Evolutionary conservation across 306 rosid species (phyloP).

Genomic region (Adenanthera pavonina): DNA sequence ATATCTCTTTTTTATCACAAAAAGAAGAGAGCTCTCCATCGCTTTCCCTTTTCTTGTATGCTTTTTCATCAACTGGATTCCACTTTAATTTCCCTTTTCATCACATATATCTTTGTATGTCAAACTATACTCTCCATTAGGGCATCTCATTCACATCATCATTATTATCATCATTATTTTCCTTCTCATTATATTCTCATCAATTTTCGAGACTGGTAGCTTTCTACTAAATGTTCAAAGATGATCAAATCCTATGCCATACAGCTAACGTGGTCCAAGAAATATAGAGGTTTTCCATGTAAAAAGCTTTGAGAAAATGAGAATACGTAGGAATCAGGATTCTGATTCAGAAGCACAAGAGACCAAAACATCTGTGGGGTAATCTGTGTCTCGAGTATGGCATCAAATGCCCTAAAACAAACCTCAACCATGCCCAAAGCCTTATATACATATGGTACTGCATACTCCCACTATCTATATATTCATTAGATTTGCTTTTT

Average conservation of each 20-base stretch:
- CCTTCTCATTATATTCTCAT: background rate
- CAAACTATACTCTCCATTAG: background rate
- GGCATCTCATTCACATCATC: background rate
- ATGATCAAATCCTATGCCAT: conserved; percentile 31
- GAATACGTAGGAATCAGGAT: conserved; percentile 16
- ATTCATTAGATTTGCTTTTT: background rate
- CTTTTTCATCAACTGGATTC: conserved; percentile 23
- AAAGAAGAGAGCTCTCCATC: conserved; percentile 28
- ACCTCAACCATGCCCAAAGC: conserved; percentile 30
- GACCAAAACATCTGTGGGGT: conserved; percentile 30
- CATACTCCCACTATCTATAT: background rate
- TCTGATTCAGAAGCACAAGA: conserved; percentile 1
- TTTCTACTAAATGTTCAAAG: no score
- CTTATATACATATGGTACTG: background rate
- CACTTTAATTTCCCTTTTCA: conserved; percentile 25
- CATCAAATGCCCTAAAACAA: conserved; percentile 38
- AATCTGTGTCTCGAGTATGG: conserved; percentile 41
- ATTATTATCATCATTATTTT: background rate
- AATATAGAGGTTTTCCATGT: background rate
- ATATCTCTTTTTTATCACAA: conserved; percentile 14
- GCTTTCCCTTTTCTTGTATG: conserved; percentile 30
- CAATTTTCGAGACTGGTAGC: conserved; percentile 13
- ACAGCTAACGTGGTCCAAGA: conserved; percentile 38
- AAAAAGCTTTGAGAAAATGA: conserved; percentile 5
- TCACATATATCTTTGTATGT: conserved; percentile 1